phyloP scores from a whole-genome alignment of 1,284 basidiomycete genomes.

The Apiotrichum laibachii region DNA sequence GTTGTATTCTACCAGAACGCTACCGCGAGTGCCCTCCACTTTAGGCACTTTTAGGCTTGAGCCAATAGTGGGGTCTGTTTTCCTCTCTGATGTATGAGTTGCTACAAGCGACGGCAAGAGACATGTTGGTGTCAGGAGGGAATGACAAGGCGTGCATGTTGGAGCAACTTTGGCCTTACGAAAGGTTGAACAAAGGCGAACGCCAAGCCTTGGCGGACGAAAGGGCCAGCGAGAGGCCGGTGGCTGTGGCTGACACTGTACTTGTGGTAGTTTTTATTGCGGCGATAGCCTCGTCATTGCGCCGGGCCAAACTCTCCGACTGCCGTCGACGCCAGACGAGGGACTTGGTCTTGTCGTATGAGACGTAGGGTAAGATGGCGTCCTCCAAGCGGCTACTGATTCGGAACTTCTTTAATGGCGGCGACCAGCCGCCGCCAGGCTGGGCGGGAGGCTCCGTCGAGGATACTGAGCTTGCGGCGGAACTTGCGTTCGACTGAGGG shows the following conservation, averaged over 20 bases:
- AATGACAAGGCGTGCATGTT: too few species aligned
- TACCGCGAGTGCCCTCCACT: background rate
- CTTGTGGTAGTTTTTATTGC: background rate
- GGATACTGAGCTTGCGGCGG: background rate
- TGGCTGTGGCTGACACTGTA: background rate
- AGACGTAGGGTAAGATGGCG: constrained; percentile 6
- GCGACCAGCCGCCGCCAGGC: background rate
- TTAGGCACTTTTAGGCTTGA: constrained; percentile 9
- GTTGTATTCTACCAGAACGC: background rate
- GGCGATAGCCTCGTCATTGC: background rate
- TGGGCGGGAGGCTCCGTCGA: background rate
- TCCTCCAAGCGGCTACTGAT: constrained; percentile 13
- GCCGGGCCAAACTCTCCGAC: background rate
- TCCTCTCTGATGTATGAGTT: too few species aligned
- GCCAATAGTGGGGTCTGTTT: too few species aligned
- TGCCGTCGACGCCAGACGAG: background rate
- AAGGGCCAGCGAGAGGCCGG: background rate
- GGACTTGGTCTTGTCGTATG: constrained; percentile 4
- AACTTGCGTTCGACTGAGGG: background rate
- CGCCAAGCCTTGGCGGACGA: background rate
- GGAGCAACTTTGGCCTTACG: background rate
- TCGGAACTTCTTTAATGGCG: constrained; percentile 5
- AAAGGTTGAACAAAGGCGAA: constrained; percentile 2
- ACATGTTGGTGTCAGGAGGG: too few species aligned
- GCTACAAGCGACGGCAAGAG: too few species aligned